Conservation (phyloP, 2,329 filamentous ascomycete species). For the Leptographium lundbergii region DNA sequence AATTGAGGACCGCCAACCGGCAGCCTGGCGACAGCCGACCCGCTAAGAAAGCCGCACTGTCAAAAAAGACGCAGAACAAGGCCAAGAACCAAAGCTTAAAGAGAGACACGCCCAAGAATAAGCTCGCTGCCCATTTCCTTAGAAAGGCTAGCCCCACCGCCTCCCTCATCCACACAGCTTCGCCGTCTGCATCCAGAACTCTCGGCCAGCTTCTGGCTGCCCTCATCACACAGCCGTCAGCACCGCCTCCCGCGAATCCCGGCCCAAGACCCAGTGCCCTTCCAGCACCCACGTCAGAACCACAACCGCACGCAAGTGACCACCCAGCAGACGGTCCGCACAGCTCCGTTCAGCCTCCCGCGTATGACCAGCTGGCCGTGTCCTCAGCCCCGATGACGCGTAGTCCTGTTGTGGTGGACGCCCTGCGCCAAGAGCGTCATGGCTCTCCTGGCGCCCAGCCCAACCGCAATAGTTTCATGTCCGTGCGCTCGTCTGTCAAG, state of each 20-base stretch:
- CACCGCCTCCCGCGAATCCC: neutral
- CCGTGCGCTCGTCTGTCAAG: constrained; percentile 37
- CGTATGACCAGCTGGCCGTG: neutral
- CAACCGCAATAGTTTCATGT: constrained; percentile 37
- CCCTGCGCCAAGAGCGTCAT: constrained; percentile 15
- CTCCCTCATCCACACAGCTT: neutral
- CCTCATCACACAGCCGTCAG: neutral
- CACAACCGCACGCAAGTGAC: neutral
- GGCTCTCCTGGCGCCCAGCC: constrained; percentile 9
- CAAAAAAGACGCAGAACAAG: constrained; percentile 5
- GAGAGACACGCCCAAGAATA: neutral
- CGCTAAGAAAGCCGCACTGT: neutral
- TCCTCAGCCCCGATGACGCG: neutral
- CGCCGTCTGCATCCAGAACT: neutral
- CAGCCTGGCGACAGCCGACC: neutral
- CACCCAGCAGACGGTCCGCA: neutral
- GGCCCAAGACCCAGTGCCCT: too few relatives aligned
- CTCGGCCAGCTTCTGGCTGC: neutral
- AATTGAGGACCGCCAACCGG: constrained; percentile 18
- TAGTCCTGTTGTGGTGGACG: constrained; percentile 18
- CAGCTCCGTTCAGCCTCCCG: neutral
- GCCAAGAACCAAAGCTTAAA: neutral
- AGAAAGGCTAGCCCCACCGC: neutral
- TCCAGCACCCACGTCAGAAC: neutral
- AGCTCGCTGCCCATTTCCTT: neutral